phyloP scores from a whole-genome alignment of 1,284 basidiomycete species.

The Pseudozyma flocculosa region DNA sequence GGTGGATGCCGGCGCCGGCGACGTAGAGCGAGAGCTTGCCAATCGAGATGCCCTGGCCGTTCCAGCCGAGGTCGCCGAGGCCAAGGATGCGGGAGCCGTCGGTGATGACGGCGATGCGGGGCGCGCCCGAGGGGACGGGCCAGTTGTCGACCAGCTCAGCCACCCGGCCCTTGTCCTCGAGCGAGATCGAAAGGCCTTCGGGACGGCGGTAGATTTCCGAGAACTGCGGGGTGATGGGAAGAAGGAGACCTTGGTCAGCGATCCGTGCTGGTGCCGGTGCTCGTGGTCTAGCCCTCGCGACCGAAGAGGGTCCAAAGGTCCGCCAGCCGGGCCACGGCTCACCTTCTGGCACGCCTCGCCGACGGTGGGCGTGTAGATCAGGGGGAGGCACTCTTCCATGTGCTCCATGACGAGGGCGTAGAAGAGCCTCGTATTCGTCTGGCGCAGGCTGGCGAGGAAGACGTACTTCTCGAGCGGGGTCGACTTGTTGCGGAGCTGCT shows the following conservation, averaged over 20 bases:
- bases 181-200: conserved; percentile 62
- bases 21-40: conserved; percentile 91
- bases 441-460: conserved; percentile 72
- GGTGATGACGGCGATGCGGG: conserved; percentile 59
- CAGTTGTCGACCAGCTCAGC: conserved; percentile 72
- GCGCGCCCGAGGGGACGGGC: conserved; percentile 63
- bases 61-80: conserved; percentile 75
- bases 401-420: conserved; percentile 65
- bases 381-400: conserved; percentile 67
- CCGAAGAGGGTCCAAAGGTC: too few relatives aligned
- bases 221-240: conserved; percentile 9
- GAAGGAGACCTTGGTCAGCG: too few relatives aligned
- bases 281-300: too few relatives aligned
- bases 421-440: conserved; percentile 72
- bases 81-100: conserved; percentile 93
- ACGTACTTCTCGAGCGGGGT: conserved; percentile 77
- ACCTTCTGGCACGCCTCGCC: conserved; percentile 86
- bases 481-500: conserved; percentile 70
- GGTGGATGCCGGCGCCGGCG: conserved; percentile 84
- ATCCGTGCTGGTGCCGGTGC: too few relatives aligned
- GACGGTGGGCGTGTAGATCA: conserved; percentile 84
- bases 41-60: conserved; percentile 81
- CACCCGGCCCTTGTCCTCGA: conserved; percentile 74
- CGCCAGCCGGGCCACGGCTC: conserved; percentile 13
- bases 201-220: conserved; percentile 74